Evolutionary conservation across 2,329 filamentous ascomycete genomes (phyloP).

Genomic region (Diplodia corticola): DNA sequence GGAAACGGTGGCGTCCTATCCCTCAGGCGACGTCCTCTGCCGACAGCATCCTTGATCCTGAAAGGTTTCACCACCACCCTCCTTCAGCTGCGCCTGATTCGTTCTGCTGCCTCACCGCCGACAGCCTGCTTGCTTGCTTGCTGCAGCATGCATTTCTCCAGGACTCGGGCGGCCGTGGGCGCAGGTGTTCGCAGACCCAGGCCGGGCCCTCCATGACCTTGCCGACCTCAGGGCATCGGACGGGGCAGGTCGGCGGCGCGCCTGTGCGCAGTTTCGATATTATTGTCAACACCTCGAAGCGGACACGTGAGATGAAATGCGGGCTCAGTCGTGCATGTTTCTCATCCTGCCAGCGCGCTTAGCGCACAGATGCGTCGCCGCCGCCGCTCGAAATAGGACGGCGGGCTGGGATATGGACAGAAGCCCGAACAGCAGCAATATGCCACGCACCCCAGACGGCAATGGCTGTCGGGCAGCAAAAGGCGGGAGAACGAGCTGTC

Average conservation of each 20-base stretch:
- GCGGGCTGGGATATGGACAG: neutral
- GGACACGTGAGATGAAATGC: conserved; percentile 18
- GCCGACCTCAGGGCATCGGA: neutral
- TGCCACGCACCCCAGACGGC: neutral
- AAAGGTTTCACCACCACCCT: conserved; percentile 19
- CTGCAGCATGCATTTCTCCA: conserved; percentile 16
- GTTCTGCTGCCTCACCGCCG: conserved; percentile 14
- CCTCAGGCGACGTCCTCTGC: conserved; percentile 14
- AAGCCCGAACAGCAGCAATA: neutral
- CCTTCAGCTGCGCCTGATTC: conserved; percentile 10
- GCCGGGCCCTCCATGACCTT: neutral
- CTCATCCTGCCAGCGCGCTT: neutral
- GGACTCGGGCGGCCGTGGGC: neutral
- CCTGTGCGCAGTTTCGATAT: conserved; percentile 7
- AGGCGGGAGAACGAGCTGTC: conserved; percentile 2
- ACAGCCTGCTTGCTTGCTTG: conserved; percentile 9
- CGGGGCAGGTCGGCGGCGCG: neutral
- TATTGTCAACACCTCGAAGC: conserved; percentile 10
- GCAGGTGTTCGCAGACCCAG: conserved; percentile 5
- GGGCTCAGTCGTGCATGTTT: conserved; percentile 6
- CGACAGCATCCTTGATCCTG: conserved; percentile 15
- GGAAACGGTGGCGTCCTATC: conserved; percentile 19
- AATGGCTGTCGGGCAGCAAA: conserved; percentile 1
- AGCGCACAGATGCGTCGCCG: neutral
- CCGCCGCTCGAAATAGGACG: conserved; percentile 9